A percentile compares a stretch with the other conserved stretches of the same genome.
Evolutionary conservation across 2,329 filamentous ascomycete genomes (phyloP).

Genomic region (Xylariaceae sp.): DNA sequence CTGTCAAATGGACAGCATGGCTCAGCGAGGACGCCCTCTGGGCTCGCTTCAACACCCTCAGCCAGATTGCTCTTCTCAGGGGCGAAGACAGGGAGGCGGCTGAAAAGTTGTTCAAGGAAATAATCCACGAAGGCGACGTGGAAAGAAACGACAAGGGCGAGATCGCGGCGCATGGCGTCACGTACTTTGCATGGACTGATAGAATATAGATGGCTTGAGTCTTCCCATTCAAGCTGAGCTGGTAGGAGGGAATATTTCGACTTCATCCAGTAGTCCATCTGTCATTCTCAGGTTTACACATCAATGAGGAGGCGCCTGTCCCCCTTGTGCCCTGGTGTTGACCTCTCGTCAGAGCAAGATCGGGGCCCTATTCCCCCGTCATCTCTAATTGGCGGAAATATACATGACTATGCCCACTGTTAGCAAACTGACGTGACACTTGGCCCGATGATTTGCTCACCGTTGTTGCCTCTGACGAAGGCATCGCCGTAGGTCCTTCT

Average conservation of each 20-base stretch:
- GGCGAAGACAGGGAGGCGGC: constrained; percentile 45
- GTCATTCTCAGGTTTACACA: too few species aligned
- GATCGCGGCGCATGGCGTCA: constrained; percentile 58
- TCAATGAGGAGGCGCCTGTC: too few species aligned
- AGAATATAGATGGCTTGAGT: constrained; percentile 31
- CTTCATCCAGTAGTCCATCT: background rate
- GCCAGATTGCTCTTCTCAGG: constrained; percentile 58
- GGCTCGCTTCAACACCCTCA: constrained; percentile 60
- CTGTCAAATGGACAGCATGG: constrained; percentile 52
- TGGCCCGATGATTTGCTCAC: constrained; percentile 39
- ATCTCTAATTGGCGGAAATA: constrained; percentile 56
- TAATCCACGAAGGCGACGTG: constrained; percentile 46
- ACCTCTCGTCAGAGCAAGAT: too few species aligned
- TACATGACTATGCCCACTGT: constrained; percentile 54
- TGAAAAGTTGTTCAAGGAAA: constrained; percentile 47
- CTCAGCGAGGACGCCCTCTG: constrained; percentile 56
- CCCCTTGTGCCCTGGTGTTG: too few species aligned
- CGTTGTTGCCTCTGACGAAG: constrained; percentile 94
- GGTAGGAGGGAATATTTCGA: background rate
- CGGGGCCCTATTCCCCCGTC: too few species aligned
- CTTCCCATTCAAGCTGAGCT: background rate
- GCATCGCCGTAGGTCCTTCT: constrained; percentile 85
- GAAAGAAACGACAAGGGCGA: constrained; percentile 57
- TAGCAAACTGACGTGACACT: constrained; percentile 10
- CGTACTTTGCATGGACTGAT: constrained; percentile 58